Evolutionary conservation across 371 early-diverging fungal species (phyloP).

Genomic region (Basidiobolus heterosporus): DNA sequence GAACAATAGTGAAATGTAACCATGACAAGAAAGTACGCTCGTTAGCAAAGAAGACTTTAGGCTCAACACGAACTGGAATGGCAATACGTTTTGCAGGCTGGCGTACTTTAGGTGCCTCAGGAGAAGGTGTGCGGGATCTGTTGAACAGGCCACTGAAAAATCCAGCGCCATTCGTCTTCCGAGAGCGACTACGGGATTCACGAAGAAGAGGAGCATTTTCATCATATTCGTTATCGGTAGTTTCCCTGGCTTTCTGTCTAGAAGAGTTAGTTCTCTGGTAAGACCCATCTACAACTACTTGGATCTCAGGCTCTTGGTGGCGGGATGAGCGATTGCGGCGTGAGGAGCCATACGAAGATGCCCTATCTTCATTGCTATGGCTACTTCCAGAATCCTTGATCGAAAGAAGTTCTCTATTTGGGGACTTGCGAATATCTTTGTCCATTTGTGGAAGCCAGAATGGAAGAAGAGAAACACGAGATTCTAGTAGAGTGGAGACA

Average conservation of each 20-base stretch:
- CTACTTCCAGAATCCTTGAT: slow-evolving; percentile 10
- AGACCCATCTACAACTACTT: slow-evolving; percentile 1
- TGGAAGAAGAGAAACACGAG: slow-evolving; percentile 73
- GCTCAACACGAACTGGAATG: slow-evolving; percentile 85
- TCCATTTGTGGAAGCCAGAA: slow-evolving; percentile 97
- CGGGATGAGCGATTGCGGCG: no score
- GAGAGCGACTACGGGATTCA: no score
- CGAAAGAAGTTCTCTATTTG: slow-evolving; percentile 3
- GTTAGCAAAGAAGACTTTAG: slow-evolving; percentile 99
- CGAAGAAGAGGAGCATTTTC: no score
- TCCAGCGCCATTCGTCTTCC: no score
- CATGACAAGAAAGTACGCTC: slow-evolving; percentile 96
- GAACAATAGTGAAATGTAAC: slow-evolving; percentile 58
- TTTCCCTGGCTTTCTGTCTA: slow-evolving; percentile 9
- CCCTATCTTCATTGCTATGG: slow-evolving; percentile 5
- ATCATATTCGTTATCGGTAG: slow-evolving; percentile 9
- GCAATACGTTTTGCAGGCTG: slow-evolving; percentile 36
- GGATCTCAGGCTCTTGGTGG: neutral
- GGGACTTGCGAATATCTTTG: slow-evolving; percentile 69
- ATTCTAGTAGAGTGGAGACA: slow-evolving; percentile 78
- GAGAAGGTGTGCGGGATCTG: no score
- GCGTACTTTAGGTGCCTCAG: no score
- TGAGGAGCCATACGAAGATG: slow-evolving; percentile 4
- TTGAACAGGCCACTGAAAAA: no score
- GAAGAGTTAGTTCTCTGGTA: neutral